phyloP scores from a whole-genome alignment of 1,284 basidiomycete species.

The Ceratobasidium sp. region DNA sequence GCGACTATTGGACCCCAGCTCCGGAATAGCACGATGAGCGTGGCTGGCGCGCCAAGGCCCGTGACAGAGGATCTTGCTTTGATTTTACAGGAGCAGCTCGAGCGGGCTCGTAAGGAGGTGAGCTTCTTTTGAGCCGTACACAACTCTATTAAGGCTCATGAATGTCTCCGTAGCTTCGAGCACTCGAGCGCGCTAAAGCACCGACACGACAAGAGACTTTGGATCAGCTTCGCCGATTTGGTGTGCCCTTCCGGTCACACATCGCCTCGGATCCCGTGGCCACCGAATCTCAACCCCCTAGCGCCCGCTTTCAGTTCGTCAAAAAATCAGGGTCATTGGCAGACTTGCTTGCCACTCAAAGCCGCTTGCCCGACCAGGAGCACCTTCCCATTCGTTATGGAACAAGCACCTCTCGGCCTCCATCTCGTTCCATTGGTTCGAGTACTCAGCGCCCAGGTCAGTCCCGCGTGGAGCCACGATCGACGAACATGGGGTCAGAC shows the following conservation, averaged over 20 bases:
- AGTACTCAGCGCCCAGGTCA: background rate
- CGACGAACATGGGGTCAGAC: background rate
- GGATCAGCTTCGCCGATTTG: slow-evolving; percentile 44
- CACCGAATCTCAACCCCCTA: background rate
- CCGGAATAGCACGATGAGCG: background rate
- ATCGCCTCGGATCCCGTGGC: background rate
- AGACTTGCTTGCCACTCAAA: slow-evolving; percentile 2
- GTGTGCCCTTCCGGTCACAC: slow-evolving; percentile 32
- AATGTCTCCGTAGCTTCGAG: background rate
- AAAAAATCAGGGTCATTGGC: slow-evolving; percentile 2
- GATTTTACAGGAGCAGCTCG: slow-evolving; percentile 18
- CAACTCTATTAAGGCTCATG: background rate
- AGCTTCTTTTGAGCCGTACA: background rate
- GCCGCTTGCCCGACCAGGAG: background rate
- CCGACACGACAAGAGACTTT: slow-evolving; percentile 30
- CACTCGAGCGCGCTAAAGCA: background rate
- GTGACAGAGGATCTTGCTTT: background rate
- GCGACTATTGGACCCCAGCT: background rate
- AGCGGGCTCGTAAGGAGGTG: slow-evolving; percentile 22
- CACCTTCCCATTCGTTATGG: background rate
- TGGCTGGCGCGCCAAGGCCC: background rate
- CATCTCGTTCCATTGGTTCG: background rate
- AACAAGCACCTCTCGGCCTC: background rate
- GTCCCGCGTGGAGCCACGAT: background rate
- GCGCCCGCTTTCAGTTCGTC: slow-evolving; percentile 8